Conservation (phyloP, 768 basidiomycete species). For the Suillus americanus region DNA sequence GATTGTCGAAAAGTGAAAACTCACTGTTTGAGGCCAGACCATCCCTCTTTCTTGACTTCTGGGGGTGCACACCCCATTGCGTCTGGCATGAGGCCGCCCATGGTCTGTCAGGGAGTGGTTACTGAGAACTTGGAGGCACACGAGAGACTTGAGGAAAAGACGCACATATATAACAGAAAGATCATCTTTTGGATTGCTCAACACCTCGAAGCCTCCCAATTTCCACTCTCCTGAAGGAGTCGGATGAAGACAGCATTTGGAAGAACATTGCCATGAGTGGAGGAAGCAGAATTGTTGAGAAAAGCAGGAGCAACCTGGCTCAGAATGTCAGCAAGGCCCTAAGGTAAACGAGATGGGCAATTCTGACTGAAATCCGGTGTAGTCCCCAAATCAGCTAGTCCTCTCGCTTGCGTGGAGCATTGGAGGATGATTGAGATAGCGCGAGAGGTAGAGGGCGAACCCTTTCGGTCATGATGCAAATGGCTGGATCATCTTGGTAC, state of each 20-base stretch:
- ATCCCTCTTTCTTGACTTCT: slow-evolving; percentile 87
- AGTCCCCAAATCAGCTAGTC: slow-evolving; percentile 96
- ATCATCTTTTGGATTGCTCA: slow-evolving; percentile 83
- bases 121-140: not conserved
- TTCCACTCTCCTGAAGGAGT: slow-evolving; percentile 97
- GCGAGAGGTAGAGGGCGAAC: slow-evolving; percentile 71
- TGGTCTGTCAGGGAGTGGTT: slow-evolving; percentile 49
- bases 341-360: slow-evolving; percentile 26
- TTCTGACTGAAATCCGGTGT: slow-evolving; percentile 78
- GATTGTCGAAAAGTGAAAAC: slow-evolving; percentile 13
- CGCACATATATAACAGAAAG: slow-evolving; percentile 78
- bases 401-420: slow-evolving; percentile 63
- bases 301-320: slow-evolving; percentile 76
- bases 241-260: slow-evolving; percentile 81
- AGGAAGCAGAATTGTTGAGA: slow-evolving; percentile 78
- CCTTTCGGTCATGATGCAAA: slow-evolving; percentile 95
- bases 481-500: slow-evolving; percentile 73
- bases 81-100: slow-evolving; percentile 64
- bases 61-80: slow-evolving; percentile 67
- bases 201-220: slow-evolving; percentile 88
- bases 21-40: slow-evolving; percentile 82
- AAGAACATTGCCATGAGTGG: slow-evolving; percentile 80
- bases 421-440: slow-evolving; percentile 61
- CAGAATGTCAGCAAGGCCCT: not conserved
- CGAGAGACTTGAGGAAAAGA: not conserved